These are phyloP conservation scores for Wickerhamiella sorbophila DNA, from an alignment of 805 yeast genomes.

Conservation along the genomic window DNA sequence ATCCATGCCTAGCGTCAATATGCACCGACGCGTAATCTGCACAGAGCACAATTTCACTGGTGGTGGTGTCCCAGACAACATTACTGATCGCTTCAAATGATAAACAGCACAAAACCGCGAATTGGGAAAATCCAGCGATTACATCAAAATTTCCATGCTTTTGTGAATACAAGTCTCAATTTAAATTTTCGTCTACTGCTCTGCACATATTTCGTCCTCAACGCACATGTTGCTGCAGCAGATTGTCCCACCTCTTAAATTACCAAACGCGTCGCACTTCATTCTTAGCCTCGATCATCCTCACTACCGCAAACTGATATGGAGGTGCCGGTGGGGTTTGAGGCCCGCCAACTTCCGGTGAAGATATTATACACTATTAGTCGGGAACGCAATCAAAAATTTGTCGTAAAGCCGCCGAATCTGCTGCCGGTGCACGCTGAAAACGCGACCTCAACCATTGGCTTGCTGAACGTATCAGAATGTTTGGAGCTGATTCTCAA, in stretches of 20 bases:
- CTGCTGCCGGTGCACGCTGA: constrained; percentile 15
- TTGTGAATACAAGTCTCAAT: not conserved
- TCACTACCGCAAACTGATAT: not conserved
- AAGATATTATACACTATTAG: constrained; percentile 28
- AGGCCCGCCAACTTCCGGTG: constrained; percentile 14
- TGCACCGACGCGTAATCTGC: no score
- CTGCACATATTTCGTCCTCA: no score
- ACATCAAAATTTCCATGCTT: not conserved
- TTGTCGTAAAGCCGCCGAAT: constrained; percentile 23
- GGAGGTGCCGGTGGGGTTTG: constrained; percentile 1
- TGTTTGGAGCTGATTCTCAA: constrained; percentile 25
- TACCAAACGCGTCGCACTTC: not conserved
- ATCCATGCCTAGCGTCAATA: no score
- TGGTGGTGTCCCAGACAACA: no score
- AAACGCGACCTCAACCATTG: constrained; percentile 18
- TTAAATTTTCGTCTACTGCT: no score
- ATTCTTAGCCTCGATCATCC: not conserved
- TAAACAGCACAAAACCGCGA: no score
- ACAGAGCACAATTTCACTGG: no score
- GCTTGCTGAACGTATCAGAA: constrained; percentile 21
- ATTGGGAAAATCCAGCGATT: no score
- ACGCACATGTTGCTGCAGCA: not conserved
- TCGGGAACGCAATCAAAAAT: constrained; percentile 21
- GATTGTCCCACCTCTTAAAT: not conserved
- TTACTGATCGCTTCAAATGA: no score